Percentiles rank a stretch among this genome's conserved stretches.
These are phyloP conservation scores for Binderoboletus segoi DNA, from an alignment of 1,284 basidiomycete species.

Conservation along the genomic window DNA sequence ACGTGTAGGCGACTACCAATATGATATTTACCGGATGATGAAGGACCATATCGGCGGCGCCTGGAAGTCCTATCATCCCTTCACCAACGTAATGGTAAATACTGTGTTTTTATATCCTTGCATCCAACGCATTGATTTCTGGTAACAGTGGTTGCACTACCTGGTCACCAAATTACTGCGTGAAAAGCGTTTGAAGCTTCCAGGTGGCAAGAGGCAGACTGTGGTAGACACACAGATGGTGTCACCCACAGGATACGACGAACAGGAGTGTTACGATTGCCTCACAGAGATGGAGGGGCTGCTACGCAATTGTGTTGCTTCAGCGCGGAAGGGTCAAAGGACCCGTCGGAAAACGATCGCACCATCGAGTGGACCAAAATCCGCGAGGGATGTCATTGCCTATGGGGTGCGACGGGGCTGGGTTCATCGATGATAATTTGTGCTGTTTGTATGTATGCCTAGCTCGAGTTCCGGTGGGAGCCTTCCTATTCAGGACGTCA, in stretches of 20 bases:
- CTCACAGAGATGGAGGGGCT: slow-evolving; percentile 37
- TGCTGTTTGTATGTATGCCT: neutral
- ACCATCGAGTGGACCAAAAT: slow-evolving; percentile 21
- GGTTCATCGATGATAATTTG: slow-evolving; percentile 19
- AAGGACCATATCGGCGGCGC: slow-evolving; percentile 53
- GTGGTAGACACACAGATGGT: slow-evolving; percentile 9
- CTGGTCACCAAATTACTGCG: slow-evolving; percentile 70
- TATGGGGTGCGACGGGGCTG: slow-evolving; percentile 32
- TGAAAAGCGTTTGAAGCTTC: slow-evolving; percentile 64
- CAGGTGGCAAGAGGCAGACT: slow-evolving; percentile 32
- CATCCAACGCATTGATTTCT: slow-evolving; percentile 8
- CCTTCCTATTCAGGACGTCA: slow-evolving; percentile 18
- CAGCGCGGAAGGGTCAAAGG: slow-evolving; percentile 19
- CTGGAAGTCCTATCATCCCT: slow-evolving; percentile 77
- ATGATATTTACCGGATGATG: slow-evolving; percentile 94
- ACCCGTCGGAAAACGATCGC: slow-evolving; percentile 28
- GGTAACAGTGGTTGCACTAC: slow-evolving; percentile 80
- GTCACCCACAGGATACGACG: slow-evolving; percentile 28
- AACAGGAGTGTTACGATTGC: slow-evolving; percentile 36
- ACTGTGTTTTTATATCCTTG: neutral
- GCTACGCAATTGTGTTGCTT: slow-evolving; percentile 24
- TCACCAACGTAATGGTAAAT: slow-evolving; percentile 88
- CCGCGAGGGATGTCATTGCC: slow-evolving; percentile 34
- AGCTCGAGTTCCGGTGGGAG: neutral
- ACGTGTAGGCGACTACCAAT: slow-evolving; percentile 81